Percentiles rank a stretch among this genome's conserved stretches.
Conservation (phyloP, 192 early-diverging fungal species). For the Rhizoclosmatium globosum region DNA sequence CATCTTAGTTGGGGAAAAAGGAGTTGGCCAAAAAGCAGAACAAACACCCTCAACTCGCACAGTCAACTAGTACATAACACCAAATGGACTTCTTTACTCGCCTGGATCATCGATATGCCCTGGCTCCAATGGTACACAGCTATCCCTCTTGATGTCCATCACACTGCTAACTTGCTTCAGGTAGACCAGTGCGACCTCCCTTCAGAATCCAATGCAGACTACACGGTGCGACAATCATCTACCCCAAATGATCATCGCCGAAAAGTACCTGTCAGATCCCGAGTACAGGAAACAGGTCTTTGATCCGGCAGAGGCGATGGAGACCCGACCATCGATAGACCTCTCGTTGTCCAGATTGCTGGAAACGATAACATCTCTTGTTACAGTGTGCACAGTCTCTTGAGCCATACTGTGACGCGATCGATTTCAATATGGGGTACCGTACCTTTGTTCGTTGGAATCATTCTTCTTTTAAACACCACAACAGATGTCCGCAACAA, state of each 20-base stretch:
- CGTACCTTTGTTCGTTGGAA: neutral
- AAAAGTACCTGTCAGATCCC: neutral
- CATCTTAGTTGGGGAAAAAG: too few relatives aligned
- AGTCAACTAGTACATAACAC: too few relatives aligned
- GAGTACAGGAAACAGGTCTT: slow-evolving; percentile 5
- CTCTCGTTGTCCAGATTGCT: slow-evolving; percentile 36
- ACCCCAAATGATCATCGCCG: slow-evolving; percentile 33
- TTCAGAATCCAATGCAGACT: slow-evolving; percentile 13
- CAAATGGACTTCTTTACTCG: neutral
- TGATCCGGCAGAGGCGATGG: slow-evolving; percentile 24
- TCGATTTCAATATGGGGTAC: slow-evolving; percentile 31
- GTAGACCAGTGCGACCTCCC: slow-evolving; percentile 37
- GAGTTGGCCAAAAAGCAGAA: too few relatives aligned
- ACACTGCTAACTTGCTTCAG: neutral
- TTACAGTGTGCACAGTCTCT: neutral
- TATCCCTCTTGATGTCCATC: neutral
- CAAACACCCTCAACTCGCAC: too few relatives aligned
- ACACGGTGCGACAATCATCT: slow-evolving; percentile 6
- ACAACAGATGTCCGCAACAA: slow-evolving; percentile 23
- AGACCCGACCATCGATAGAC: slow-evolving; percentile 10
- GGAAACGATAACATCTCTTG: slow-evolving; percentile 9
- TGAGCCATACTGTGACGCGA: slow-evolving; percentile 22
- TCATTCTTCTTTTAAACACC: neutral
- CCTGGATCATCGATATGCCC: neutral
- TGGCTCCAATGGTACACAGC: slow-evolving; percentile 1